Conservation (phyloP, 2,329 filamentous ascomycete species). For the Epichloe elymi region DNA sequence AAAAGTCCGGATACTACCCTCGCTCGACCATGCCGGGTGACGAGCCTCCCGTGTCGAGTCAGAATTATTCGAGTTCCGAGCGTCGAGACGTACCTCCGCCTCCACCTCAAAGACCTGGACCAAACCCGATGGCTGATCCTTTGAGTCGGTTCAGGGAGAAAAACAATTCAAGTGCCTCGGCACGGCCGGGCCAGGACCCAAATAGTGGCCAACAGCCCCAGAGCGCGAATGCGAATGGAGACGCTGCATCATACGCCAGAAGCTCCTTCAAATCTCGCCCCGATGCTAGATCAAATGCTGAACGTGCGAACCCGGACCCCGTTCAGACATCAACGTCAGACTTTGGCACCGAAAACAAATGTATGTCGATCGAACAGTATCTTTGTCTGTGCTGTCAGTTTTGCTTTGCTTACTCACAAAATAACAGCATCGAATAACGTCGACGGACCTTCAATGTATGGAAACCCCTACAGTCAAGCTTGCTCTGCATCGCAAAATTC, state of each 20-base stretch:
- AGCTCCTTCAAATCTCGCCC: constrained; percentile 4
- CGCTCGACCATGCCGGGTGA: constrained; percentile 35
- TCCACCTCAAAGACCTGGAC: constrained; percentile 6
- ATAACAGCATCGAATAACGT: constrained; percentile 3
- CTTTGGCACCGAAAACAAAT: not conserved
- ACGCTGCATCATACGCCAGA: not conserved
- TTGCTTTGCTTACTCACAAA: not conserved
- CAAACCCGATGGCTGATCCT: constrained; percentile 28
- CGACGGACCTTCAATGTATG: constrained; percentile 36
- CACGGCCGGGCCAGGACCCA: constrained; percentile 8
- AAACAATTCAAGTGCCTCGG: constrained; percentile 21
- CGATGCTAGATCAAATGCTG: constrained; percentile 1
- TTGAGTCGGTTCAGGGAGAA: constrained; percentile 32
- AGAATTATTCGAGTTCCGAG: constrained; percentile 30
- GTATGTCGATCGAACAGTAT: not conserved
- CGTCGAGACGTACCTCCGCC: constrained; percentile 8
- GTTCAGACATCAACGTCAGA: not conserved
- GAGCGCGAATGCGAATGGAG: not conserved
- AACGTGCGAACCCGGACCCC: not conserved
- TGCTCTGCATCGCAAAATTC: not conserved
- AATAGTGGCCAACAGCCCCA: not conserved
- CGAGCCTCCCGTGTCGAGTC: constrained; percentile 35
- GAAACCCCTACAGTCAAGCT: constrained; percentile 1
- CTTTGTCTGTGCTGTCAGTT: not conserved
- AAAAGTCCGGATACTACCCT: constrained; percentile 36